phyloP scores from a whole-genome alignment of 139 green algal species.

The Chlorokybus atmophyticus region DNA sequence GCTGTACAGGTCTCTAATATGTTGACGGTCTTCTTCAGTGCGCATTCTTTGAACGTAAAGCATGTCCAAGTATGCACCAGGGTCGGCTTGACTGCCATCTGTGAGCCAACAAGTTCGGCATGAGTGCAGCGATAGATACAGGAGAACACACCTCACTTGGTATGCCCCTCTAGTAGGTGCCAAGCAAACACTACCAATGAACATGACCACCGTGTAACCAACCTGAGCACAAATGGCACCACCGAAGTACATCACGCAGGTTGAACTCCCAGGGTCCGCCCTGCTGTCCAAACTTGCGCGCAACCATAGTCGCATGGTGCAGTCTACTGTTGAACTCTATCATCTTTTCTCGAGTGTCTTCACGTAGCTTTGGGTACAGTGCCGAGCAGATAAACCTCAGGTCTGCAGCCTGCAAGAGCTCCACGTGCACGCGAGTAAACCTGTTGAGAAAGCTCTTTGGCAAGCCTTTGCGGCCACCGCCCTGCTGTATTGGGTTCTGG shows the following conservation, averaged over 20 bases:
- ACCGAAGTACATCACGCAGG: constrained; percentile 88
- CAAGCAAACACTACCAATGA: too few relatives aligned
- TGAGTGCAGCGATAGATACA: too few relatives aligned
- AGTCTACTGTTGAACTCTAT: constrained; percentile 56
- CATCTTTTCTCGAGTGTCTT: constrained; percentile 47
- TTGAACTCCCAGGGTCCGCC: constrained; percentile 98
- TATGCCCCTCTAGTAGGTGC: too few relatives aligned
- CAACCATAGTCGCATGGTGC: constrained; percentile 37
- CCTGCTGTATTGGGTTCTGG: constrained; percentile 77
- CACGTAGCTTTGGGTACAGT: constrained; percentile 57
- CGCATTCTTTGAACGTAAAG: too few relatives aligned
- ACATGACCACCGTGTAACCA: too few relatives aligned
- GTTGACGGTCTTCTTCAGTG: too few relatives aligned
- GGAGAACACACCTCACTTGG: too few relatives aligned
- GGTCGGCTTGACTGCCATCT: too few relatives aligned
- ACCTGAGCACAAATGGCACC: too few relatives aligned
- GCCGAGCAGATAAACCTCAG: constrained; percentile 54
- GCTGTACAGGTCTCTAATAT: too few relatives aligned
- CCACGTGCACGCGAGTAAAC: constrained; percentile 69
- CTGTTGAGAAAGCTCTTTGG: constrained; percentile 93
- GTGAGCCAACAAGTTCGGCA: too few relatives aligned
- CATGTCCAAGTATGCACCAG: too few relatives aligned
- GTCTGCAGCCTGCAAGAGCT: constrained; percentile 62
- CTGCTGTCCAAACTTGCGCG: constrained; percentile 42
- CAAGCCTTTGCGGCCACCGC: constrained; percentile 87